A percentile compares a stretch with the other conserved stretches of the same genome.
phyloP scores from a whole-genome alignment of 163 green algal genomes.

The Scenedesmus sp. region DNA sequence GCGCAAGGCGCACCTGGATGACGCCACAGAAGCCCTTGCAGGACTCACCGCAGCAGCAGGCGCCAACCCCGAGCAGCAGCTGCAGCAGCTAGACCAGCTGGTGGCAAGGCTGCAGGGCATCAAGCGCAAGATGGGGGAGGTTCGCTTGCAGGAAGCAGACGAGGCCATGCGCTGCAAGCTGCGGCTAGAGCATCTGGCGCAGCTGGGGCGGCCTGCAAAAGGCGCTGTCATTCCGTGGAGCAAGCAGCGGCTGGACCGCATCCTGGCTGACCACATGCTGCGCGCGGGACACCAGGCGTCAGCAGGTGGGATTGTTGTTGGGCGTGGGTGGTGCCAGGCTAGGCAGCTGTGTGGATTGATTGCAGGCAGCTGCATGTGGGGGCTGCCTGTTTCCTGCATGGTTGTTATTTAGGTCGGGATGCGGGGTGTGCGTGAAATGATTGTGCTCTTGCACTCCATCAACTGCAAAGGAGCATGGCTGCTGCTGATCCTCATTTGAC shows the following conservation, averaged over 20 bases:
- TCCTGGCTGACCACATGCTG: conserved; percentile 85
- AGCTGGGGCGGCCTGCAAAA: conserved; percentile 54
- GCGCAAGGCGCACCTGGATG: conserved; percentile 82
- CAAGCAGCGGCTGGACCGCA: conserved; percentile 70
- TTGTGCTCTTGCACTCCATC: too few species aligned
- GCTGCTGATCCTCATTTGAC: not conserved
- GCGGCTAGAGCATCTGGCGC: conserved; percentile 72
- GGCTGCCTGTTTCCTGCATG: not conserved
- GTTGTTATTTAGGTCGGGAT: not conserved
- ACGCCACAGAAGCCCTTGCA: conserved; percentile 54
- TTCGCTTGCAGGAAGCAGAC: conserved; percentile 59
- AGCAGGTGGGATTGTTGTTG: not conserved
- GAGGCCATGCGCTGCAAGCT: conserved; percentile 73
- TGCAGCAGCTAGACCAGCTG: conserved; percentile 51
- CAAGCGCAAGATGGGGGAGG: conserved; percentile 79
- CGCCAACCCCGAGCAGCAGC: not conserved
- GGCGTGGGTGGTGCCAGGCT: not conserved
- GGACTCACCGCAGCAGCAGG: not conserved
- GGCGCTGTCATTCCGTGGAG: conserved; percentile 75
- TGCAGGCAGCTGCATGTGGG: not conserved
- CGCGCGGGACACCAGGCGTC: conserved; percentile 69
- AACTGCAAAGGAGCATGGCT: too few species aligned
- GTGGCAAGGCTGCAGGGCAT: conserved; percentile 65
- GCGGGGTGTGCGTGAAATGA: too few species aligned
- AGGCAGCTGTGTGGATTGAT: not conserved